These are phyloP conservation scores for Psilocybe sp. DNA, from an alignment of 768 basidiomycete species.

Conservation along the genomic window DNA sequence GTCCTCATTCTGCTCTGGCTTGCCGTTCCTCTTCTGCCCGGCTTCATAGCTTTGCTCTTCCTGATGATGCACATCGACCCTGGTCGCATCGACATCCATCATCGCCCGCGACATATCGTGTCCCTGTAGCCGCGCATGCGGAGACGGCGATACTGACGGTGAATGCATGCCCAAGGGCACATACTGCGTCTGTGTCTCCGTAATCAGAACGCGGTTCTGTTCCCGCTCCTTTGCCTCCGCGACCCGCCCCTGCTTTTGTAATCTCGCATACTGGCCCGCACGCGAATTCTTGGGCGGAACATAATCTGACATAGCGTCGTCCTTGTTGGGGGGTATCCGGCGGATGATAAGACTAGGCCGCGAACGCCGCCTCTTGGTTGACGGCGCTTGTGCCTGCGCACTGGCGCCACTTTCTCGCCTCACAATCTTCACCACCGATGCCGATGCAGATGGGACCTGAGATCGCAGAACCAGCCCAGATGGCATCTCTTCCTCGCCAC, in stretches of 20 bases:
- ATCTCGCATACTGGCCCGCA: slow-evolving; percentile 26
- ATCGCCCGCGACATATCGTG: no score
- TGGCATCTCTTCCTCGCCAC: slow-evolving; percentile 6
- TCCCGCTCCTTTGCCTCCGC: slow-evolving; percentile 35
- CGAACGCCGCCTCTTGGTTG: neutral
- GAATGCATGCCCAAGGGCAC: slow-evolving; percentile 12
- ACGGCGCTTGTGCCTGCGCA: neutral
- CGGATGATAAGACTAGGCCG: slow-evolving; percentile 16
- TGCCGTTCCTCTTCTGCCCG: no score
- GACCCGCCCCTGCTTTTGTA: slow-evolving; percentile 29
- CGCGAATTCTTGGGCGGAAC: slow-evolving; percentile 16
- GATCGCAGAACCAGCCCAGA: slow-evolving; percentile 6
- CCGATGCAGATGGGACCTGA: no score
- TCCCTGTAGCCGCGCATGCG: neutral
- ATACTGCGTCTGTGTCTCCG: slow-evolving; percentile 16
- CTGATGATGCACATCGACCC: no score
- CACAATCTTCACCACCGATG: no score
- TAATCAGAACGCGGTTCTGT: slow-evolving; percentile 21
- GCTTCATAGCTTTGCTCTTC: no score
- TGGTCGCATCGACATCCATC: no score
- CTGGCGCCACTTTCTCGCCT: neutral
- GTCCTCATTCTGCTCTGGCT: neutral
- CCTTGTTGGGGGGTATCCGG: slow-evolving; percentile 6
- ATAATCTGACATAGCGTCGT: slow-evolving; percentile 14
- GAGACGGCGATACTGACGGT: neutral